Conservation (phyloP, 495 filamentous ascomycete species). For the Glutinoglossum americanum region DNA sequence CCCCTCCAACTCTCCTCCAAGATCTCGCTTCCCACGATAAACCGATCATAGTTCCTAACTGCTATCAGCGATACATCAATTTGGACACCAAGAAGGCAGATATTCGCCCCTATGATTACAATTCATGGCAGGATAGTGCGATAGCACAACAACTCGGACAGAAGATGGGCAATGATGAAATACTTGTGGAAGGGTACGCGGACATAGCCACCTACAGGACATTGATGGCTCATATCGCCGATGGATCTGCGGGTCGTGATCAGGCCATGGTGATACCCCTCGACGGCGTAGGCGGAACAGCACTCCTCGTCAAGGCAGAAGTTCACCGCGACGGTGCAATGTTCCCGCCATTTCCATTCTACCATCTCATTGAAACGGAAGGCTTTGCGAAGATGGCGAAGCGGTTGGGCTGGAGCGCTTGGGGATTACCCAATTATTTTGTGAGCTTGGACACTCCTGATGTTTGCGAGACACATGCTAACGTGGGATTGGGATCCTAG, state of each 20-base stretch:
- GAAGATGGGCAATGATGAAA: constrained; percentile 73
- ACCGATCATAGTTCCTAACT: constrained; percentile 82
- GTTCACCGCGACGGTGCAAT: constrained; percentile 95
- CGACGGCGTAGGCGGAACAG: constrained; percentile 88
- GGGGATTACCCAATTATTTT: constrained; percentile 87
- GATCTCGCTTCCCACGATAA: constrained; percentile 75
- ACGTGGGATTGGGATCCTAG: constrained; percentile 19
- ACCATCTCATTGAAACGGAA: constrained; percentile 91
- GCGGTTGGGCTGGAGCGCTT: constrained; percentile 62
- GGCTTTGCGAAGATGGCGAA: constrained; percentile 95
- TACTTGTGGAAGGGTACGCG: constrained; percentile 77
- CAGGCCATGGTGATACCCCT: constrained; percentile 40
- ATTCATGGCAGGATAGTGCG: constrained; percentile 80
- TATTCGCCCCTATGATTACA: constrained; percentile 84
- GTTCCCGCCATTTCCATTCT: constrained; percentile 94
- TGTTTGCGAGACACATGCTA: constrained; percentile 1
- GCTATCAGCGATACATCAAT: constrained; percentile 77
- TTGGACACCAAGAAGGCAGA: constrained; percentile 41
- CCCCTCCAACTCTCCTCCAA: constrained; percentile 67
- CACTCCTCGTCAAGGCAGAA: constrained; percentile 87
- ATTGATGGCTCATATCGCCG: constrained; percentile 71
- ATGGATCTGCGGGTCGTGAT: constrained; percentile 27
- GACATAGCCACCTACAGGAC: constrained; percentile 81
- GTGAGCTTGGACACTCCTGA: constrained; percentile 27
- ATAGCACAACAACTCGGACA: constrained; percentile 50